phyloP scores from a whole-genome alignment of 768 basidiomycete genomes.

The Tephrocybe sp. region DNA sequence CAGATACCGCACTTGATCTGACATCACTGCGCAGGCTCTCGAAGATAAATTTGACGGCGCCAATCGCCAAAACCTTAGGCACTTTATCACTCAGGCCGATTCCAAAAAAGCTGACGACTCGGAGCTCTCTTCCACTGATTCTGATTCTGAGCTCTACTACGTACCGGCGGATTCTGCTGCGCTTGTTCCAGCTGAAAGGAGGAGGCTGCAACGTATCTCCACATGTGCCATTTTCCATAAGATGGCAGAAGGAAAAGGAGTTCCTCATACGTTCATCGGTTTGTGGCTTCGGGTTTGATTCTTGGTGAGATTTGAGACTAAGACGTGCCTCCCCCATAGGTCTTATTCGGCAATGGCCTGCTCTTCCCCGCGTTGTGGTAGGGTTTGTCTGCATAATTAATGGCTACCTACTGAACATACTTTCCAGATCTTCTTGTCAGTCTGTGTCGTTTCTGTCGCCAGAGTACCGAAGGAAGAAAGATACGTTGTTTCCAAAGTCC shows the following conservation, averaged over 20 bases:
- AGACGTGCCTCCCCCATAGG: constrained; percentile 24
- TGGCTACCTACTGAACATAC: neutral
- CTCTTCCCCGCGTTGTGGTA: constrained; percentile 64
- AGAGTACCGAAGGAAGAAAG: constrained; percentile 47
- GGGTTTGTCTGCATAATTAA: constrained; percentile 19
- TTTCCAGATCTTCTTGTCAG: constrained; percentile 58
- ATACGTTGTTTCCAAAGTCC: constrained; percentile 57
- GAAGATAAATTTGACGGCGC: constrained; percentile 61
- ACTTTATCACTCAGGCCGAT: constrained; percentile 46
- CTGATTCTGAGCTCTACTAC: constrained; percentile 15
- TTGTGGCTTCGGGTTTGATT: too few species aligned
- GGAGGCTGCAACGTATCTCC: constrained; percentile 38
- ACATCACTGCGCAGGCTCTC: constrained; percentile 33
- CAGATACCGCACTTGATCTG: neutral
- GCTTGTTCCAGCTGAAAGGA: constrained; percentile 23
- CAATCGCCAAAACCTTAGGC: constrained; percentile 51
- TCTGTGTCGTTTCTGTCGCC: constrained; percentile 49
- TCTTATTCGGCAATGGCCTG: constrained; percentile 65
- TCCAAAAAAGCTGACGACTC: neutral
- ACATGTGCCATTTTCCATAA: constrained; percentile 61
- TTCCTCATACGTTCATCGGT: constrained; percentile 64
- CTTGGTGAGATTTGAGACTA: too few species aligned
- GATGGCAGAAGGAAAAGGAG: constrained; percentile 48
- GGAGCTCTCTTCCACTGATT: neutral
- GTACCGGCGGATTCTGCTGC: constrained; percentile 17